Evolutionary conservation across 768 basidiomycete species (phyloP), one percentile per base, ranked within the genome.

Genomic region (Boletus pseudo-olivaceus): DNA sequence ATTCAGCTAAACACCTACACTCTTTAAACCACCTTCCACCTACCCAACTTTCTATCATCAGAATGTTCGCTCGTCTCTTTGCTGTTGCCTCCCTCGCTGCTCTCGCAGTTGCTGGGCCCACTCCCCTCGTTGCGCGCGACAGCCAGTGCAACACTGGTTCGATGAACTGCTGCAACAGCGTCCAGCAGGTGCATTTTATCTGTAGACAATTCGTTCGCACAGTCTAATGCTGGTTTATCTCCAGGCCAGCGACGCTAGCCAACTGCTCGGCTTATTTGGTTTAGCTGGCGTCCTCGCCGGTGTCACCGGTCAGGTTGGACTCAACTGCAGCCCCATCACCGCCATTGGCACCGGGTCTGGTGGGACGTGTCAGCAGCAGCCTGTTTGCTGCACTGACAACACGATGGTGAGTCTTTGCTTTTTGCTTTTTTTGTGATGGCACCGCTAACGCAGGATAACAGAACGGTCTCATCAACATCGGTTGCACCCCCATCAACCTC

Each of bases 11-110:
- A n/a, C 17, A 26, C 3, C 51, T 34, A 42, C 58, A 57, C n/a
- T 57, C 58, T 15, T 53, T 57, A 47, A 26, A 26, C 4, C 42
- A 11, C 23, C 42, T 4, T 15, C 5, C 29, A 20, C 15, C 37
- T n/a, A 9, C 0, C 51, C 5, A 33, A 37, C 30, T 42, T 40
- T 37, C 47, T 33, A 49, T 1, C 2, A 53, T 54, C 52, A 49
- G 23, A 33, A 63, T 63, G 62, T 63, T 62, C 30, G 41, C 56
- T 55, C 55, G 58, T 53, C 19, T 57, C 27, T 55, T 57, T 8
- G 56, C 53, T 8, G 41, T 62, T 45, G 62, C 55, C 19, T 49
- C 55, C 17, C 42, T 65, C 29, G 60, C 32, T 50, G 64, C 51
- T 5, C 33, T 63, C 48, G 62, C 51, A 3, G 43, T 59, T 5